Evolutionary conservation across 1,284 basidiomycete species (phyloP).

Genomic region (Moniliophthora roreri): DNA sequence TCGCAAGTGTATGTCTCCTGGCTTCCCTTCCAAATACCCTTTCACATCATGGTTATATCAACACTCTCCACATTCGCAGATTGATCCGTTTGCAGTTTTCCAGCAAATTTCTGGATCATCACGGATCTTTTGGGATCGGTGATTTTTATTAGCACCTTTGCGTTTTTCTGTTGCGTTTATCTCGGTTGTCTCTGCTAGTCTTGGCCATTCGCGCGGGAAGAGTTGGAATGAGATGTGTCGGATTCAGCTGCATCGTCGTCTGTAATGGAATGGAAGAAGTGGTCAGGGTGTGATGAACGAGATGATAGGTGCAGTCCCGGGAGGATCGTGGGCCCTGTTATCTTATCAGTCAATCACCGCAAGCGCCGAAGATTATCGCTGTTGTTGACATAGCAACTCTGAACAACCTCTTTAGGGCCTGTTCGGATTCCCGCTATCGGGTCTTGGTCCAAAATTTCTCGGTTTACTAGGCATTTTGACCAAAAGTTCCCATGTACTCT

Average conservation of each 20-base stretch:
- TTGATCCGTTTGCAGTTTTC: slow-evolving; percentile 62
- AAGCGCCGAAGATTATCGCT: too few species aligned
- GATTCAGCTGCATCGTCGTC: slow-evolving; percentile 83
- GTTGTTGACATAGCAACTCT: too few species aligned
- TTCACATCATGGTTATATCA: slow-evolving; percentile 80
- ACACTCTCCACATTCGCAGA: slow-evolving; percentile 76
- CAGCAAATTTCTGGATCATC: slow-evolving; percentile 79
- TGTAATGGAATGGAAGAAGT: slow-evolving; percentile 31
- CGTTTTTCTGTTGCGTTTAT: slow-evolving; percentile 66
- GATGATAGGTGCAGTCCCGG: slow-evolving; percentile 24
- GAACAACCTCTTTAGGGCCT: too few species aligned
- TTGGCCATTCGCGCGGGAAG: slow-evolving; percentile 43
- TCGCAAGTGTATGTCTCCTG: slow-evolving; percentile 69
- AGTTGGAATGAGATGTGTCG: too few species aligned
- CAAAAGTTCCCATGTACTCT: too few species aligned
- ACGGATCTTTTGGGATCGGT: slow-evolving; percentile 68
- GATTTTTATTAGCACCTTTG: slow-evolving; percentile 78
- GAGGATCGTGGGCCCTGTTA: not conserved
- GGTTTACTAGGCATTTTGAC: too few species aligned
- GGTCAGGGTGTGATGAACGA: slow-evolving; percentile 43
- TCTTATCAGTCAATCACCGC: too few species aligned
- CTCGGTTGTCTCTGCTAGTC: too few species aligned
- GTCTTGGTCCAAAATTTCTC: too few species aligned
- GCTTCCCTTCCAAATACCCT: slow-evolving; percentile 77
- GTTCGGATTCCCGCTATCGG: too few species aligned